Evolutionary conservation across 768 basidiomycete species (phyloP), one percentile per base, ranked within the genome.

Genomic region (Tylopilus sp.): DNA sequence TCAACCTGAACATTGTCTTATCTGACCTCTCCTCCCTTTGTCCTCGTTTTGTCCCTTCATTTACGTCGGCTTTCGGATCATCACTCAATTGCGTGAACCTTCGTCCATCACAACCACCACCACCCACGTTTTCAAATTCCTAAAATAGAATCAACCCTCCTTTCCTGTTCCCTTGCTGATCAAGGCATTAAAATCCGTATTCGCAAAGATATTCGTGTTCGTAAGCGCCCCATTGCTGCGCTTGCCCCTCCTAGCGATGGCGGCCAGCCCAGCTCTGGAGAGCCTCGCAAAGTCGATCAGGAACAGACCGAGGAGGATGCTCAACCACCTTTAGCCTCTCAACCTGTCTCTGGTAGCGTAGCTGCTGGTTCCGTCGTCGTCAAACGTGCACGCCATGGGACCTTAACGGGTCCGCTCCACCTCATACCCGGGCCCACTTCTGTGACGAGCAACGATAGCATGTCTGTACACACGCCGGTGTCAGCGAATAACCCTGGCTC

Each of bases 121-220:
- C 30, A 21, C 29, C 29, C 36, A 45, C 48, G 21, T 52, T 31
- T 41, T 48, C 30, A 19, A 22, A 34, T 17, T 42, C 17, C 6
- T 38, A 37, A 45, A 36, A 40, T 10, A 50, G 93, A 93, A 71
- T 93, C 91, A 5, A 94, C 93, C 0, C 84, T 86, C 4, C 78
- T 96, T 1, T 95, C 93, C 2, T 90, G 86, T 59, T 89, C 90
- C 0, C 81, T 95, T 50, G 92, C 92, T n/a, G 92, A 95, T 65
- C 93, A 95, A 71, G 93, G 93, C 22, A 92, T 95, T 72, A 96
- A 95, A 72, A 94, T 96, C 49, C 85, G 92, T 28, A 95, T 95
- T 48, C 82, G 93, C 31, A 95, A 94, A 69, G 92, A 95, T 54
- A 91, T 93, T 31, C 84, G 91, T 1, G 85, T 89, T 24, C 81